Conservation (phyloP, 495 filamentous ascomycete species). For the Neurospora sp. region DNA sequence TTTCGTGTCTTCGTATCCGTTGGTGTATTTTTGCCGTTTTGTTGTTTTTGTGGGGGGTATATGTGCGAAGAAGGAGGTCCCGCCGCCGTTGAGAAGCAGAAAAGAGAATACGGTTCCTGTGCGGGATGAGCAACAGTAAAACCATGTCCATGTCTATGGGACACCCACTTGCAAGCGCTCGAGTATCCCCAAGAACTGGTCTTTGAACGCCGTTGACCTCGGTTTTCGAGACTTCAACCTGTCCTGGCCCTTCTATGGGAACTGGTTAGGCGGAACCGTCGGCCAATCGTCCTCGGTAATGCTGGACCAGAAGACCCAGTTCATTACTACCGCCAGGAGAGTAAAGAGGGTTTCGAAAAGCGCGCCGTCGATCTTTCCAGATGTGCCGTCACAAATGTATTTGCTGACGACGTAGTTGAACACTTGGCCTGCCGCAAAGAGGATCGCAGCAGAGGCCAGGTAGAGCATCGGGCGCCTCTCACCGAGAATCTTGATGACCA, state of each 20-base stretch:
- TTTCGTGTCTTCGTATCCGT: neutral
- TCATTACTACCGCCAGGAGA: slow-evolving; percentile 61
- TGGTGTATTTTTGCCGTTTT: neutral
- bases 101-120: neutral
- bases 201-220: neutral
- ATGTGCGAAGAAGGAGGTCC: neutral
- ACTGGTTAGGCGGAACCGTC: slow-evolving; percentile 28
- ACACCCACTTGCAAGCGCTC: neutral
- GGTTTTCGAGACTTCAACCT: neutral
- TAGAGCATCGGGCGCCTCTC: slow-evolving; percentile 86
- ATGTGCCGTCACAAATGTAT: slow-evolving; percentile 73
- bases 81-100: neutral
- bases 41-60: neutral
- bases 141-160: neutral
- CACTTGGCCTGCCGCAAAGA: slow-evolving; percentile 87
- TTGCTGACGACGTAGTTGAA: slow-evolving; percentile 92
- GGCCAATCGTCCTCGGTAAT: slow-evolving; percentile 99
- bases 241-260: slow-evolving; percentile 14
- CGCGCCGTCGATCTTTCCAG: slow-evolving; percentile 82
- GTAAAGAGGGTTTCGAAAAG: slow-evolving; percentile 94
- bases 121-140: neutral
- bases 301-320: slow-evolving; percentile 97
- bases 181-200: neutral
- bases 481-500: slow-evolving; percentile 76
- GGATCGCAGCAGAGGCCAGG: slow-evolving; percentile 57